Base-by-base conservation (phyloP, 257 asterid species). In the Jacaranda copaia region DNA sequence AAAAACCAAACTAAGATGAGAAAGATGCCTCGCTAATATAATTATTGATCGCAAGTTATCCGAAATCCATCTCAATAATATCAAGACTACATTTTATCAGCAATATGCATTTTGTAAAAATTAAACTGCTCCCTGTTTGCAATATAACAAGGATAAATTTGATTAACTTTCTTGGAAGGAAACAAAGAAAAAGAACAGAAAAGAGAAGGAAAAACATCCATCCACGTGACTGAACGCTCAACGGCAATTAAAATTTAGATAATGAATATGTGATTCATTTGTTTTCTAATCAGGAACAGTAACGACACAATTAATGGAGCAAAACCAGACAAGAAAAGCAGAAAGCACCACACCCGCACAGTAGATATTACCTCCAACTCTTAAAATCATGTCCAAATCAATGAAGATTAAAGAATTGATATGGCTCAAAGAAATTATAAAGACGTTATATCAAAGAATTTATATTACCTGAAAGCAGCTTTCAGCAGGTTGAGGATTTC, bases 381-480 rank as follows among this genome's bases (percentile, higher is more conserved):
- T n/a, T n/a, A n/a, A n/a, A n/a, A n/a, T n/a, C n/a, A n/a, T n/a
- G n/a, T n/a, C n/a, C n/a, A n/a, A n/a, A n/a, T n/a, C n/a, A n/a
- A n/a, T n/a, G n/a, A n/a, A n/a, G n/a, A n/a, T n/a, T n/a, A n/a
- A n/a, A n/a, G n/a, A n/a, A n/a, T n/a, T n/a, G n/a, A n/a, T n/a
- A n/a, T n/a, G n/a, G n/a, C n/a, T n/a, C n/a, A n/a, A n/a, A n/a
- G n/a, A n/a, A n/a, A n/a, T n/a, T n/a, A n/a, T n/a, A n/a, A n/a
- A n/a, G n/a, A n/a, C n/a, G n/a, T n/a, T n/a, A n/a, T n/a, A n/a
- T n/a, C n/a, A n/a, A n/a, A n/a, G n/a, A n/a, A n/a, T n/a, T n/a
- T n/a, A n/a, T n/a, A n/a, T 16, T 38, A 71, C 66, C 76, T 53
- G 66, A 53, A 36, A 55, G 6, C 51, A 4, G 53, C 52, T 55